Evolutionary conservation across 208 protist genomes (phyloP).

Genomic region (Zelonia costaricensis): DNA sequence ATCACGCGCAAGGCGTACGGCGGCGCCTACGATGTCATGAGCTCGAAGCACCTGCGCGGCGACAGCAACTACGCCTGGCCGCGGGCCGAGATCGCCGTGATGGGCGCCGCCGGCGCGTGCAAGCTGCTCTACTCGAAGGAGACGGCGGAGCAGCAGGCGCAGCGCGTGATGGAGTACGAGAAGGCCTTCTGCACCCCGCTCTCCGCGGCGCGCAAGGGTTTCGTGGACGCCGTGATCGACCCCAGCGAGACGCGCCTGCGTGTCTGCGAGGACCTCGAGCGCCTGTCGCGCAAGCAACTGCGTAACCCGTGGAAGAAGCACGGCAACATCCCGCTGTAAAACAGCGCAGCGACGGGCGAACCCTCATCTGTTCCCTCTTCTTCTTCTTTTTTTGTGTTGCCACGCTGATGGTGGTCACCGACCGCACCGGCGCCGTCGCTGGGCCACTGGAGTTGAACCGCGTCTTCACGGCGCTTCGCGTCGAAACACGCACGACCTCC

Average conservation of each 20-base stretch:
- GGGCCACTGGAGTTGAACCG: too few species aligned
- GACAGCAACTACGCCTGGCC: slow-evolving; percentile 97
- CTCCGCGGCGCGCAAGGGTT: slow-evolving; percentile 90
- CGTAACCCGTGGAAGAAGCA: slow-evolving; percentile 94
- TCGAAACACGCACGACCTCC: too few species aligned
- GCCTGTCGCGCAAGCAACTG: slow-evolving; percentile 87
- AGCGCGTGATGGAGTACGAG: slow-evolving; percentile 77
- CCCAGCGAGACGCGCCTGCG: slow-evolving; percentile 80
- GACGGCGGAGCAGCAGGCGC: slow-evolving; percentile 43
- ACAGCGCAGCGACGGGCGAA: neutral
- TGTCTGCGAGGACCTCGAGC: slow-evolving; percentile 94
- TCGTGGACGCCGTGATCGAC: slow-evolving; percentile 95
- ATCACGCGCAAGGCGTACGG: slow-evolving; percentile 98
- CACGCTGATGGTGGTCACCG: too few species aligned
- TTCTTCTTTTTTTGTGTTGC: too few species aligned
- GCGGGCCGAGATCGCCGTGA: slow-evolving; percentile 94
- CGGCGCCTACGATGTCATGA: slow-evolving; percentile 97
- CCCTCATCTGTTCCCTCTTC: too few species aligned
- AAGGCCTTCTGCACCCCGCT: slow-evolving; percentile 92
- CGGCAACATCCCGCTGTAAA: slow-evolving; percentile 96
- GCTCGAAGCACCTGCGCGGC: slow-evolving; percentile 94
- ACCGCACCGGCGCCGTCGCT: too few species aligned
- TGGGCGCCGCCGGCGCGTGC: slow-evolving; percentile 95
- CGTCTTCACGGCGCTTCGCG: too few species aligned
- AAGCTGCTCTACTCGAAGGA: slow-evolving; percentile 92